A percentile compares a stretch with the other conserved stretches of the same genome.
Conservation (phyloP, 75 land plant genomes). For the Cryptomeria japonica region DNA sequence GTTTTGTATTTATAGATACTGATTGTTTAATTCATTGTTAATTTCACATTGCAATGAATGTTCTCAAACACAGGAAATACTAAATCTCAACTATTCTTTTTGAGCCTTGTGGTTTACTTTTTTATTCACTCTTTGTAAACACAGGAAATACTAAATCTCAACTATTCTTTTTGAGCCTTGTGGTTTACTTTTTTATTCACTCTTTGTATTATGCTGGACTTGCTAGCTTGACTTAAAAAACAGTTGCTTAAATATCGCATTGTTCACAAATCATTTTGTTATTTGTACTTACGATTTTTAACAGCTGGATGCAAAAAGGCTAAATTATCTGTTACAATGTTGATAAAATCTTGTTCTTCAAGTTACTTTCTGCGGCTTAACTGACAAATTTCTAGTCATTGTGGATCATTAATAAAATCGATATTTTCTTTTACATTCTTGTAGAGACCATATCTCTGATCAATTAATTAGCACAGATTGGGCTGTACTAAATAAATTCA, state of each 20-base stretch:
- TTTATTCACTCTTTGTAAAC: neutral
- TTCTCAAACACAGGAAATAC: neutral
- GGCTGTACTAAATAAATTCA: neutral
- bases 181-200: too few relatives aligned
- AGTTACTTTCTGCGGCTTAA: neutral
- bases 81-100: neutral
- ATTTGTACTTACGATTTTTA: neutral
- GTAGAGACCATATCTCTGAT: neutral
- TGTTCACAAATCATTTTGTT: too few relatives aligned
- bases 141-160: too few relatives aligned
- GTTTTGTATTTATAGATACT: too few relatives aligned
- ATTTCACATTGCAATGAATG: neutral
- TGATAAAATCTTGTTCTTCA: neutral
- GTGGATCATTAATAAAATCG: neutral
- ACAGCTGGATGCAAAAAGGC: neutral
- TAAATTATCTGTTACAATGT: neutral
- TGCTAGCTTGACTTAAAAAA: neutral
- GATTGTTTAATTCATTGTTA: neutral
- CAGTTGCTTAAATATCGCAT: neutral
- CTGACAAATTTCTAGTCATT: neutral
- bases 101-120: neutral
- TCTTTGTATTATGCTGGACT: neutral
- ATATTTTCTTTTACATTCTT: neutral
- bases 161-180: too few relatives aligned
- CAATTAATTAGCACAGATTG: neutral